Conservation (phyloP, 1,139 yeast genomes). For the Nakaseomyces kungkrabaensis region DNA sequence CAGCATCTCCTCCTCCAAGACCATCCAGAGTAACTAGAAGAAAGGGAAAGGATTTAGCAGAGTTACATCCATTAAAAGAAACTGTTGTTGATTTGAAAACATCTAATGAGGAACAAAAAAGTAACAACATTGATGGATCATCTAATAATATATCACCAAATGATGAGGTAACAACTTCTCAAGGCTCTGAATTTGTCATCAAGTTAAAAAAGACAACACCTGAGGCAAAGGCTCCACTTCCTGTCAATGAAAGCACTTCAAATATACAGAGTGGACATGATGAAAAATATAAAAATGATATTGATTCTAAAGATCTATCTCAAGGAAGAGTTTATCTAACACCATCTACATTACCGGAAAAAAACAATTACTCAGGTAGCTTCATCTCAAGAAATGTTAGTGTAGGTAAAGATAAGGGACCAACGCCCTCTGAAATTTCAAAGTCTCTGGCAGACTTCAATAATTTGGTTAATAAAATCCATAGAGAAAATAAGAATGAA, state of each 20-base stretch:
- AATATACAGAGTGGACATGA: not conserved
- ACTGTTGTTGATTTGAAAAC: conserved; percentile 2
- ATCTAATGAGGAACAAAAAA: not conserved
- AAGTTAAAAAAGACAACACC: not conserved
- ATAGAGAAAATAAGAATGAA: not conserved
- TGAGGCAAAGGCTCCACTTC: not conserved
- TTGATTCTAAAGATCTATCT: not conserved
- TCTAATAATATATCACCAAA: not conserved
- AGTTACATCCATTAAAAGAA: conserved; percentile 6
- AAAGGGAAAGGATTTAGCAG: not conserved
- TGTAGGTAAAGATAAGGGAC: not conserved
- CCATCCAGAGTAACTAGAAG: not conserved
- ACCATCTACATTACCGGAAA: not conserved
- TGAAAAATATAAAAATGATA: not conserved
- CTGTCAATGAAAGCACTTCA: not conserved
- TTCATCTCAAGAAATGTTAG: not conserved
- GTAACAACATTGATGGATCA: not conserved
- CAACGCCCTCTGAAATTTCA: not conserved
- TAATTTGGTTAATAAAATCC: not conserved
- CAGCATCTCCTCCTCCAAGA: not conserved
- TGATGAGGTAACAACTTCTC: not conserved
- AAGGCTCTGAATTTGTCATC: not conserved
- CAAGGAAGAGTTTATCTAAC: not conserved
- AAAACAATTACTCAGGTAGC: not conserved
- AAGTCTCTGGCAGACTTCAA: not conserved